These are phyloP conservation scores for Lagerstroemia speciosa DNA, from an alignment of 345 rosid genomes.

Conservation along the genomic window DNA sequence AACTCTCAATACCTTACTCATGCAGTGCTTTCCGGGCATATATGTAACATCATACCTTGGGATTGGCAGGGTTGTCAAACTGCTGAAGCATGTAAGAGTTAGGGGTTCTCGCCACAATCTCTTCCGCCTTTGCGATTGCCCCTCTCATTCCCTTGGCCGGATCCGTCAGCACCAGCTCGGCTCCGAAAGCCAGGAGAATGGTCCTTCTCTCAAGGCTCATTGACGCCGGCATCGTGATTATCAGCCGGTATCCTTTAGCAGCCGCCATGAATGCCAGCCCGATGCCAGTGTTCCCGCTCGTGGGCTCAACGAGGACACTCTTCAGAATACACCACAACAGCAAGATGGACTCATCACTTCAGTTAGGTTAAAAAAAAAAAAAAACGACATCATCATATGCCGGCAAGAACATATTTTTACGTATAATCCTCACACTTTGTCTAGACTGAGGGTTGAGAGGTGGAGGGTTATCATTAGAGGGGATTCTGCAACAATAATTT, in stretches of 20 bases:
- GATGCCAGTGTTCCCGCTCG: conserved; percentile 68
- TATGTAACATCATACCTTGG: conserved; percentile 43
- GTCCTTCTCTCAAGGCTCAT: conserved; percentile 77
- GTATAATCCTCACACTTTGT: too few species aligned
- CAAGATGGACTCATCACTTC: not conserved
- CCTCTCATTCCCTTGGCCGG: conserved; percentile 62
- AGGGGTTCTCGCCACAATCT: conserved; percentile 46
- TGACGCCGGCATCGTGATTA: conserved; percentile 67
- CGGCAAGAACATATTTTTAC: not conserved
- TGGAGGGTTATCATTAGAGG: too few species aligned
- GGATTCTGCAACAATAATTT: too few species aligned
- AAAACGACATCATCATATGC: not conserved
- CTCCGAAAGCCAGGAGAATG: conserved; percentile 65
- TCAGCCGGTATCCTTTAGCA: conserved; percentile 59
- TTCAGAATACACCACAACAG: conserved; percentile 12
- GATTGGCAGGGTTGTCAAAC: conserved; percentile 68
- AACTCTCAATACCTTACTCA: too few species aligned
- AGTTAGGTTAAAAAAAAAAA: too few species aligned
- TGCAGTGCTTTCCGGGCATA: not conserved
- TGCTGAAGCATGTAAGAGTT: conserved; percentile 56
- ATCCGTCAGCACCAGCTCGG: conserved; percentile 63
- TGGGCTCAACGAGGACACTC: conserved; percentile 68
- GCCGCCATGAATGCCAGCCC: conserved; percentile 73
- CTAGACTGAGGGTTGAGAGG: too few species aligned
- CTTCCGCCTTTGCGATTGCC: conserved; percentile 60